Evolutionary conservation across 1,284 basidiomycete genomes (phyloP), one percentile per base, ranked within the genome.

Genomic region (Macrocystidia cucumis): DNA sequence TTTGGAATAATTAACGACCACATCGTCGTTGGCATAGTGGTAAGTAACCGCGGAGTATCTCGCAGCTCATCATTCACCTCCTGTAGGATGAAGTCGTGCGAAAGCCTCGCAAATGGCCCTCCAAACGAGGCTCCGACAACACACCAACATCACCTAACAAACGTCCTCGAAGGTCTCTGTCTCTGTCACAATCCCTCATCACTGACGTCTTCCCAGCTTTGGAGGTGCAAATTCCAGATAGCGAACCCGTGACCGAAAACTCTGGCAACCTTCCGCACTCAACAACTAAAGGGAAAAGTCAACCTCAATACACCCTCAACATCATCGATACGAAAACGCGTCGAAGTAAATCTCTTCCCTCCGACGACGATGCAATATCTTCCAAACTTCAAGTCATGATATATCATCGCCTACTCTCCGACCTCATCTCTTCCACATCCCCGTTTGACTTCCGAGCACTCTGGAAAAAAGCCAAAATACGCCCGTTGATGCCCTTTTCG

Each of bases 321-420:
- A 52, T 92, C 4, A 61, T 76, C 11, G 89, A 92, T 50, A 84
- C 78, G 34, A 92, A 92, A 55, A 89, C 88, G 5, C 72, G 89
- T 12, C 63, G 60, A 4, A 54, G 52, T 0, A 49, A 62, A 0
- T 65, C 56, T 5, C 42, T 91, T 2, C 89, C 89, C 0, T 53
- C 61, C 6, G 64, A 77, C 11, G 68, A 69, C 28, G 85, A 90
- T 49, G 69, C 77, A 0, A 50, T 74, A 9, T 59, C 76, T 0
- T 74, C 87, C 0, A 72, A 73, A n/a, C 59, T 89, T 12, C 89
- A 92, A 53, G 68, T 91, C 3, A 91, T 91, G 86, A 55, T 90
- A 19, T 92, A 92, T 55, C 74, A 80, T 49, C 78, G 78, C 32
- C 70, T 92, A 29, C 61, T 91, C 9, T 68, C 70, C 25, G 57